Base-by-base conservation (phyloP, 768 basidiomycete genomes). In the Lactarius sanguifluus region DNA sequence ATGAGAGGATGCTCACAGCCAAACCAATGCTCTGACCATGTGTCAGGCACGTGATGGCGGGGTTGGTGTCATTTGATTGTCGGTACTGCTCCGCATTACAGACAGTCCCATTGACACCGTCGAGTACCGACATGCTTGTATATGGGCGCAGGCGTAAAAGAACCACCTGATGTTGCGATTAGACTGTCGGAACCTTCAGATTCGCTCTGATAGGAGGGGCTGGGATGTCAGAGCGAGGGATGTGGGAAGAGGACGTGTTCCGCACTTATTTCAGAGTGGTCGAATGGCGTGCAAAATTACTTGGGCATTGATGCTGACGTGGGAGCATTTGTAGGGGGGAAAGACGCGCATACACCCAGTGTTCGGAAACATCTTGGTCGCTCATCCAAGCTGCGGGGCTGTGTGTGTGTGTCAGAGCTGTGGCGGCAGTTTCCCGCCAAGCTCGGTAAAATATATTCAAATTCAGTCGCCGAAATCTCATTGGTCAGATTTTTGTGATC, bases 11-110 rank as follows among this genome's bases (percentile, higher is more conserved):
- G 5, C 69, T 47, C 59, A 79, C 79, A 8, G 77, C 76, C 43
- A 80, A 69, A 1, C 77, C 79, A 58, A 80, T 79, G 62, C 72
- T 75, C 56, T 80, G 68, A 15, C 76, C 76, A 5, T 76, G 73
- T 8, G 75, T 76, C 28, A 79, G 59, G 58, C 76, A 79, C 20
- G 57, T 47, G 25, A 70, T 69, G 4, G 41, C 9, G 20, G 63
- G 58, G 47, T 36, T 7, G 10, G 36, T 7, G 36, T 36, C 28
- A 12, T 23, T 13, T 18, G 28, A 57, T 34, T 43, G 64, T 1
- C 5, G 0, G 7, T 65, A 65, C 38, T 66, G 64, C 8, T 50
- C 15, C 10, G 1, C 59, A 15, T 54, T 65, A 47, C 67, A 68
- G 25, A 61, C 25, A 16, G 67, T 68, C 12, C 67, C 67, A 30